Conservation (phyloP, 306 rosid species). For the Dalbergia cochinchinensis region DNA sequence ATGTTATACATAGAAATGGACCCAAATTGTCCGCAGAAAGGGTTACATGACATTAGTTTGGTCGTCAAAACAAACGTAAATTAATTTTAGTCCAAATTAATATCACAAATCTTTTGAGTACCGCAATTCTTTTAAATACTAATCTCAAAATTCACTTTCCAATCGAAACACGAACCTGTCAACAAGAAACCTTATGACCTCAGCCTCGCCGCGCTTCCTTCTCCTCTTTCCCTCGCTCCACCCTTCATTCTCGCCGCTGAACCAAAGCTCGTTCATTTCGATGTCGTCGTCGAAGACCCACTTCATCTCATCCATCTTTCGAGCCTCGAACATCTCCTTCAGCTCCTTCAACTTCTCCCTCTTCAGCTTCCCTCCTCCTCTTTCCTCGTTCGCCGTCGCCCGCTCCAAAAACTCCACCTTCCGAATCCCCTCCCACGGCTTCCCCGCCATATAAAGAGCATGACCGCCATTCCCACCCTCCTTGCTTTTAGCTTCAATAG, state of each 20-base stretch:
- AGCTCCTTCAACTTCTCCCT: slow-evolving; percentile 74
- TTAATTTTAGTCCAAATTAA: too few species aligned
- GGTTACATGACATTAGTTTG: too few species aligned
- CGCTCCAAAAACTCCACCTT: slow-evolving; percentile 62
- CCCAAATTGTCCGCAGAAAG: too few species aligned
- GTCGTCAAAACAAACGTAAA: too few species aligned
- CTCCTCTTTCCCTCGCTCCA: slow-evolving; percentile 48
- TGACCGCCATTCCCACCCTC: slow-evolving; percentile 12
- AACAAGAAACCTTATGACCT: slow-evolving; percentile 81
- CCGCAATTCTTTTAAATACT: too few species aligned
- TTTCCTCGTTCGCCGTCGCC: slow-evolving; percentile 49
- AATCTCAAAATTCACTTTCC: too few species aligned
- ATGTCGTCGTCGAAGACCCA: slow-evolving; percentile 85
- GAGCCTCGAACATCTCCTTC: slow-evolving; percentile 70
- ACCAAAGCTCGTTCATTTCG: slow-evolving; percentile 62
- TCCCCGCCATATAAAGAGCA: slow-evolving; percentile 58
- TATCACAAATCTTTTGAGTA: too few species aligned
- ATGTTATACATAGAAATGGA: too few species aligned
- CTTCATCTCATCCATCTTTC: slow-evolving; percentile 65
- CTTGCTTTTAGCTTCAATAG: slow-evolving; percentile 48
- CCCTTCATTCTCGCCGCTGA: slow-evolving; percentile 45
- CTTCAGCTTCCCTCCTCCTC: slow-evolving; percentile 60
- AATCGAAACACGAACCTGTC: slow-evolving; percentile 69
- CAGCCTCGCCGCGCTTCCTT: slow-evolving; percentile 67
- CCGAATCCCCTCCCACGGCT: slow-evolving; percentile 78